Evolutionary conservation across 208 protist species (phyloP), one percentile per base, ranked within the genome.

Genomic region (Trypanosoma avium): DNA sequence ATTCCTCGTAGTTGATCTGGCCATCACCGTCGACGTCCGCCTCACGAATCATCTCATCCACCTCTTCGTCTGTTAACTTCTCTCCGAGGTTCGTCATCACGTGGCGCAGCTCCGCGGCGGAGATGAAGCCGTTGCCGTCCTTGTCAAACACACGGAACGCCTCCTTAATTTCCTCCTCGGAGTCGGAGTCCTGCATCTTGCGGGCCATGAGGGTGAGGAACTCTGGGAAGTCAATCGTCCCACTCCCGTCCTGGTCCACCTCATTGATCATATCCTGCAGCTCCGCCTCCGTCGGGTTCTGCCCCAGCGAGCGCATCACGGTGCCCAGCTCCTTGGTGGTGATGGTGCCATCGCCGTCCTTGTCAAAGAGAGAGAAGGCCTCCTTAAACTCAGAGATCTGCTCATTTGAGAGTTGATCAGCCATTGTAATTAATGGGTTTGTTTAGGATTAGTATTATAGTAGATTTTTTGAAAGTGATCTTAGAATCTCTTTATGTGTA

Each of bases 341-440:
- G 84, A 99, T 99, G 63, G 80, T 92, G 58, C 93, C 93, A 82
- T 90, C 92, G 49, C 87, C 93, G 72, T 99, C 96, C 60, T 94
- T 89, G 78, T 99, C 97, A 46, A 98, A 99, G 22, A 99, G 91
- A 52, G 95, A 98, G 92, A 99, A 99, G 22, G 98, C 99, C 87
- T 99, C 99, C 90, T 99, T 99, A 90, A 99, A 99, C 85, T 99
- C 98, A 53, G 93, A 96, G 65, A 99, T 97, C 81, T 99, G 97
- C 85, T 99, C 98, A 82, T 99, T 97, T 48, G 97, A 95, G 53
- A 99, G 82, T 73, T 97, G 79, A 54, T 95, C 77, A 61, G 82
- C 81, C 84, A 90, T 90, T 19, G 32, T 53, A 53, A 52, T 6
- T 8, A 36, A 13, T 22, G 2, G 32, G 50, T 17, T 43, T 59